Evolutionary conservation across 2,329 filamentous ascomycete species (phyloP).

Genomic region (Mariannaea elegans): DNA sequence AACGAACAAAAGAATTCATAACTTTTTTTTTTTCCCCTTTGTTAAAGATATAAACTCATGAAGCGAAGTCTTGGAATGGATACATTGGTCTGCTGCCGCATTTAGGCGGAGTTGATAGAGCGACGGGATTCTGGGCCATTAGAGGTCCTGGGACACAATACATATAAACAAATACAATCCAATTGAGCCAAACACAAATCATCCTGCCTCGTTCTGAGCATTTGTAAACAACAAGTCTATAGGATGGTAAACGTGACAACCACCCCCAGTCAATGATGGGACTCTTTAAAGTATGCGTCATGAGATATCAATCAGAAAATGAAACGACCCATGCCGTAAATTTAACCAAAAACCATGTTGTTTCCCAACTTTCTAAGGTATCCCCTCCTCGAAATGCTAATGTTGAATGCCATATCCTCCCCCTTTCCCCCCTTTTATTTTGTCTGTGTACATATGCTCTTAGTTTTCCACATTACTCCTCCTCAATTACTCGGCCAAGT

Average conservation of each 20-base stretch:
- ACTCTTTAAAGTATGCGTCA: too few species aligned
- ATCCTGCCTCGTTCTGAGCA: not conserved
- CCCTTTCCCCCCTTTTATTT: constrained; percentile 15
- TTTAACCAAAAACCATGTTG: not conserved
- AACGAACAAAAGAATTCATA: not conserved
- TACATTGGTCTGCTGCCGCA: constrained; percentile 10
- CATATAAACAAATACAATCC: constrained; percentile 4
- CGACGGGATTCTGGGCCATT: constrained; percentile 6
- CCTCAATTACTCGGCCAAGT: constrained; percentile 76
- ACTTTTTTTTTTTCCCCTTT: not conserved
- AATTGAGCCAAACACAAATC: not conserved
- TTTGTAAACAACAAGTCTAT: too few species aligned
- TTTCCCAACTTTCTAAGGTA: constrained; percentile 10
- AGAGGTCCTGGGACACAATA: constrained; percentile 5
- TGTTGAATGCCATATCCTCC: constrained; percentile 16
- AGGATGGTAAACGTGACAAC: too few species aligned
- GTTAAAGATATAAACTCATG: not conserved
- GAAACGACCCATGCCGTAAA: not conserved
- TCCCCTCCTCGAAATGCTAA: constrained; percentile 10
- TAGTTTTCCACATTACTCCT: constrained; percentile 34
- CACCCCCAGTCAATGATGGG: too few species aligned
- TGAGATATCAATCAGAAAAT: not conserved
- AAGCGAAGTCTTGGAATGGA: not conserved
- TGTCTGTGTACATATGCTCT: constrained; percentile 19
- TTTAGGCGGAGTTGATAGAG: constrained; percentile 24